Evolutionary conservation across 495 filamentous ascomycete genomes (phyloP).

Genomic region (Lepidopterella palustris): DNA sequence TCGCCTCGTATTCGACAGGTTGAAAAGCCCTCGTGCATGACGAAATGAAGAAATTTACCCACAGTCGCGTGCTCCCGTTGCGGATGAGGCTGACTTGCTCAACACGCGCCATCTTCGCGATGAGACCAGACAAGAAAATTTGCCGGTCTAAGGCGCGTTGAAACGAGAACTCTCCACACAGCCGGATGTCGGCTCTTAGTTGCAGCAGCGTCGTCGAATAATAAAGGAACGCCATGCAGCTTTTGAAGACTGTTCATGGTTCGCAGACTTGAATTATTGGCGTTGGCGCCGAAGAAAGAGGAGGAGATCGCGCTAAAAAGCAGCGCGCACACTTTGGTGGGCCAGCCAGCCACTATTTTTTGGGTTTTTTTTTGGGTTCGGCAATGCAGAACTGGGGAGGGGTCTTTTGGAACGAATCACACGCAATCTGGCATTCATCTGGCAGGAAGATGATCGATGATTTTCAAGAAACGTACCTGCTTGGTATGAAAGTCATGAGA

Average conservation of each 20-base stretch:
- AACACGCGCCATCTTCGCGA: neutral
- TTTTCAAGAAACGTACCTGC: conserved; percentile 17
- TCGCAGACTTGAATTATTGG: neutral
- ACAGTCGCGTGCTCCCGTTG: no score
- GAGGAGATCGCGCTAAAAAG: conserved; percentile 15
- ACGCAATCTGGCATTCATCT: neutral
- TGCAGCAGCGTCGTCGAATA: conserved; percentile 5
- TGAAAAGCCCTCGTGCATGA: no score
- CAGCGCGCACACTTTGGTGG: conserved; percentile 5
- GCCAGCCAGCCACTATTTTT: conserved; percentile 18
- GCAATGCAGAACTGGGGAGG: neutral
- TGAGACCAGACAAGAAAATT: neutral
- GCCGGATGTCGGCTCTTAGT: conserved; percentile 17
- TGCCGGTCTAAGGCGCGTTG: neutral
- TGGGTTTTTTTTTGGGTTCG: neutral
- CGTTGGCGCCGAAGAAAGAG: neutral
- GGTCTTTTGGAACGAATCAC: conserved; percentile 17
- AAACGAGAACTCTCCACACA: neutral
- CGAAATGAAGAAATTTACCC: no score
- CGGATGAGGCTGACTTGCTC: neutral
- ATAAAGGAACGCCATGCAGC: conserved; percentile 17
- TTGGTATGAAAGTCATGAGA: conserved; percentile 5
- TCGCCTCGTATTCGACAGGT: no score
- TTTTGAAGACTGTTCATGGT: conserved; percentile 5
- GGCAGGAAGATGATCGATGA: conserved; percentile 19